Evolutionary conservation across 2,329 filamentous ascomycete genomes (phyloP).

Genomic region (Chrysoporthe austroafricana): DNA sequence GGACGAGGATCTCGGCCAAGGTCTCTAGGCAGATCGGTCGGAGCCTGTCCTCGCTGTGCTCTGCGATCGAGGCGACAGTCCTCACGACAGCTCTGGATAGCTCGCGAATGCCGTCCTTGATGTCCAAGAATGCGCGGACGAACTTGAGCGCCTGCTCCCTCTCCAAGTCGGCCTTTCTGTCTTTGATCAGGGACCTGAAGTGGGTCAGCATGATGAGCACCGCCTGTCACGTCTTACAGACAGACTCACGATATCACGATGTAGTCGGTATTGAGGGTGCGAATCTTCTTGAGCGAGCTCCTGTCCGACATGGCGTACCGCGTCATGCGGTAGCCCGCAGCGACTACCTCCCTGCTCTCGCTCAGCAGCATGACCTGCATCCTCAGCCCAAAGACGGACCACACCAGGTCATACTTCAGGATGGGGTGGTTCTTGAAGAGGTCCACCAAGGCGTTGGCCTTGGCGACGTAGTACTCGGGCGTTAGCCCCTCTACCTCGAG

Average conservation of each 20-base stretch:
- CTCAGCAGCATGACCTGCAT: slow-evolving; percentile 97
- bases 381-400: slow-evolving; percentile 90
- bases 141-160: slow-evolving; percentile 97
- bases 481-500: slow-evolving; percentile 86
- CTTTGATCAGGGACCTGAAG: slow-evolving; percentile 80
- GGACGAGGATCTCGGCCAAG: slow-evolving; percentile 85
- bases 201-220: slow-evolving; percentile 20
- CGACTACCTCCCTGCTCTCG: slow-evolving; percentile 93
- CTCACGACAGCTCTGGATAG: slow-evolving; percentile 85
- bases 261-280: slow-evolving; percentile 86
- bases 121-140: slow-evolving; percentile 90
- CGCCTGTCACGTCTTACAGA: slow-evolving; percentile 7
- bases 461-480: slow-evolving; percentile 92
- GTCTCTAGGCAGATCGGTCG: slow-evolving; percentile 92
- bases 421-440: slow-evolving; percentile 93
- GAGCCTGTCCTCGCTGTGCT: slow-evolving; percentile 82
- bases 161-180: slow-evolving; percentile 95
- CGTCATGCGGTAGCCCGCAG: slow-evolving; percentile 90
- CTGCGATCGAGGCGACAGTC: slow-evolving; percentile 87
- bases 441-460: slow-evolving; percentile 90
- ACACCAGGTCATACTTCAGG: slow-evolving; percentile 94
- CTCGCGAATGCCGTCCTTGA: slow-evolving; percentile 88
- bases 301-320: slow-evolving; percentile 94
- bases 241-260: slow-evolving; percentile 74
- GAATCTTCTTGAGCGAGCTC: slow-evolving; percentile 85